Base-by-base conservation (phyloP, 148 eudicot species). In the Spergularia marina region DNA sequence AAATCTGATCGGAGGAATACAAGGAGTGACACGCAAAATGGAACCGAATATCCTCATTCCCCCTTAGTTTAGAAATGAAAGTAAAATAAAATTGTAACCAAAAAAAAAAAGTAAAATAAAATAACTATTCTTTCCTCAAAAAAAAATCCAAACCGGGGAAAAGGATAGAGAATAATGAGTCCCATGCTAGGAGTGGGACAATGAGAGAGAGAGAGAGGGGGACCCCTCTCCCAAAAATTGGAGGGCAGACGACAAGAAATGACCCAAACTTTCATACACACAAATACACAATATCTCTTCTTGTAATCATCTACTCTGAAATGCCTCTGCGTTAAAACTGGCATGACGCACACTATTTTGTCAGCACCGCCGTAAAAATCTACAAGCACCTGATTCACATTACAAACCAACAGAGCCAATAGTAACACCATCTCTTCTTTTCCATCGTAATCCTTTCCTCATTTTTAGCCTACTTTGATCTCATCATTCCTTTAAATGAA, bases 291-390 rank as follows among this genome's bases (percentile, higher is more conserved):
- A 34, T 34, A 39, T 53, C 23, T 0, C 25, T 36, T 54, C 25
- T 30, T 36, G 11, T 76, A 69, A 23, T 44, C 34, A 57, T 75
- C 47, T 14, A 17, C 7, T 56, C 16, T 20, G 39, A 69, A 14
- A 13, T 52, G 70, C 21, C 23, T 10, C 40, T 55, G 36, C 36
- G 36, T 30, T 30, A 30, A 30, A 30, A 30, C 36, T 65, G 59
- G 36, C 62, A 53, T 44, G 49, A 44, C 49, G 49, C 49, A 44
- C 49, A 6, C 7, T 6, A 44, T 44, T 67, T 71, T 61, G 55
- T 34, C 65, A 20, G 58, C 67, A 78, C 77, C 73, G 81, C 73
- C 77, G 69, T 34, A 70, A 77, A 70, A 77, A 65, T 51, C 53
- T 21, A 64, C 75, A 68, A 21, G 56, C 41, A 61, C 0, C 40